Evolutionary conservation across 208 protist species (phyloP).

Genomic region (Polymyxa betae): DNA sequence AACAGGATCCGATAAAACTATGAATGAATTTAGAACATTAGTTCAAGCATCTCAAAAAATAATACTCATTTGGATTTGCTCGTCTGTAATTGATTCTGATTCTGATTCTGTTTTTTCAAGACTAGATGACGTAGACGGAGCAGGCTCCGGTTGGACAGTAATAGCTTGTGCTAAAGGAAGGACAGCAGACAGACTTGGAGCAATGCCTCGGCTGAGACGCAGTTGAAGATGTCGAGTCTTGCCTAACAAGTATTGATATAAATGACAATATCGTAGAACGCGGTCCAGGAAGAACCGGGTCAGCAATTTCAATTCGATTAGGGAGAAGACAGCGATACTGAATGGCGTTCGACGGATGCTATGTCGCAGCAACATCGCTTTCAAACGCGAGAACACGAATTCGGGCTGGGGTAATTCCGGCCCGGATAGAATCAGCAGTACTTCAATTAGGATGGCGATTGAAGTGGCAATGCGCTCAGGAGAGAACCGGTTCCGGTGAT

Average conservation of each 20-base stretch:
- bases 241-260: constrained; percentile 4
- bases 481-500: neutral
- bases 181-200: neutral
- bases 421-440: neutral
- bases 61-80: constrained; percentile 8
- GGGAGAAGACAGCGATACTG: constrained; percentile 36
- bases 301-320: constrained; percentile 27
- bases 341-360: constrained; percentile 16
- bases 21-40: neutral
- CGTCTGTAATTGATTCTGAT: neutral
- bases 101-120: neutral
- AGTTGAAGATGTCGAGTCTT: neutral
- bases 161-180: neutral
- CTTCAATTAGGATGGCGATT: neutral
- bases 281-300: constrained; percentile 16
- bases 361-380: constrained; percentile 40
- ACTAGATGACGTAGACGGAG: too few relatives aligned
- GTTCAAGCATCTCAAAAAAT: neutral
- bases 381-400: neutral
- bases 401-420: neutral
- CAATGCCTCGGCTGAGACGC: neutral
- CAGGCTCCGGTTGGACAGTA: neutral
- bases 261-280: neutral
- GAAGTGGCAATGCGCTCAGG: neutral
- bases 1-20: constrained; percentile 18